Evolutionary conservation across 352 stramenopile genomes (phyloP), one percentile per base, ranked within the genome.

Genomic region (Phytophthora pseudosyringae): DNA sequence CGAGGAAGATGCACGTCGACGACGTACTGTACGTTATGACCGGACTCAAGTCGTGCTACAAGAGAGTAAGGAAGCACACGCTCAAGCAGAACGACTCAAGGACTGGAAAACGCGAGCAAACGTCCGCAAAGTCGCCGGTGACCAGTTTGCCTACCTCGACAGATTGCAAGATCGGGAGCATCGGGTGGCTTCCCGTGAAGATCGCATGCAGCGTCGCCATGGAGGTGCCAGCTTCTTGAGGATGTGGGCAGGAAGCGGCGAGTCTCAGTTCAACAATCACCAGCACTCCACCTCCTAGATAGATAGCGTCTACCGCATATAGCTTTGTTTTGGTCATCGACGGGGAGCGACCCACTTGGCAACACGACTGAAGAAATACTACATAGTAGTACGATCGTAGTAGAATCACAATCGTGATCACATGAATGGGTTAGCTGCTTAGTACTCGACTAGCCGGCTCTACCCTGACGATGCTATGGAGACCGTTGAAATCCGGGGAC

Each of bases 241-340:
- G 52, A 95, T 95, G 83, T 93, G 87, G 87, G 80, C 87, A 1
- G 85, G 85, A 49, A 94, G 85, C 28, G 64, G 76, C 9, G 81
- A 95, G 29, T 93, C 81, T 21, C 85, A 91, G 59, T 92, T 94
- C 46, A 91, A 91, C 50, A 47, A 33, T 13, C 43, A 51, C n/a
- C 25, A 65, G 16, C 40, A 63, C 16, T 36, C 28, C 29, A 32
- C 16, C 6, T 46, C 29, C 12, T 53, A 50, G 31, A 2, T 40
- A 49, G 6, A 2, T 40, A 49, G 6, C 6, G 18, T 46, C 18
- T 26, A 15, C 38, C 25, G 3, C 18, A 16, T n/a, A 44, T 13
- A 21, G 21, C 21, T 21, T 21, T 21, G 21, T 21, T 2, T 21
- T 21, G 21, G 21, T 21, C 21, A 21, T 21, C 21, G 21, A 21